Percentiles rank a stretch among this genome's conserved stretches.
These are phyloP conservation scores for Aureoboletus auriporus DNA, from an alignment of 768 basidiomycete species.

Conservation along the genomic window DNA sequence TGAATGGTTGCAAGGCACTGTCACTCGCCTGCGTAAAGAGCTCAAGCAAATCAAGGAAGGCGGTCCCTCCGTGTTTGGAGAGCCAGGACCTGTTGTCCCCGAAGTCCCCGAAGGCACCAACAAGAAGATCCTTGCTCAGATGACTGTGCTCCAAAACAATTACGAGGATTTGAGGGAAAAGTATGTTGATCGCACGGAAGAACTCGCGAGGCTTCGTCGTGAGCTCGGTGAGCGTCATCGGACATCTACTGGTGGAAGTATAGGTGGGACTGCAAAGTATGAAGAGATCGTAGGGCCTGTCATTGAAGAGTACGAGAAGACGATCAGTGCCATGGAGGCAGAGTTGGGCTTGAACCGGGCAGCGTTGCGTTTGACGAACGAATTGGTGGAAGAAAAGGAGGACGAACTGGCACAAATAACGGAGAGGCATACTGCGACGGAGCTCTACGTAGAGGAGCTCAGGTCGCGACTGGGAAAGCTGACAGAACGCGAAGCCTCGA, in stretches of 20 bases:
- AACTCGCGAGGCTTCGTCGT: slow-evolving; percentile 73
- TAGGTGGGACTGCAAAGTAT: slow-evolving; percentile 72
- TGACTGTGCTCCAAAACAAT: slow-evolving; percentile 81
- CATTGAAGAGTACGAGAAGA: slow-evolving; percentile 98
- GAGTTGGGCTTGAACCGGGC: slow-evolving; percentile 85
- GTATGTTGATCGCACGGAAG: slow-evolving; percentile 86
- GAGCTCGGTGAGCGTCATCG: slow-evolving; percentile 77
- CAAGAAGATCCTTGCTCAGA: slow-evolving; percentile 74
- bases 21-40: slow-evolving; percentile 83
- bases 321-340: slow-evolving; percentile 90
- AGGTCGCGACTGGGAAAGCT: slow-evolving; percentile 75
- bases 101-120: slow-evolving; percentile 56
- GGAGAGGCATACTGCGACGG: slow-evolving; percentile 72
- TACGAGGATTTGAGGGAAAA: slow-evolving; percentile 81
- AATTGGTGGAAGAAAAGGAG: slow-evolving; percentile 90
- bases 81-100: slow-evolving; percentile 21
- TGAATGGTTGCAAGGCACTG: slow-evolving; percentile 89
- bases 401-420: slow-evolving; percentile 64
- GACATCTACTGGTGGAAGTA: slow-evolving; percentile 49
- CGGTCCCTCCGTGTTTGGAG: slow-evolving; percentile 32
- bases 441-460: slow-evolving; percentile 86
- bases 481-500: slow-evolving; percentile 83
- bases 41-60: slow-evolving; percentile 77
- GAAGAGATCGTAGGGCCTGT: slow-evolving; percentile 96
- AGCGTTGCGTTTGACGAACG: slow-evolving; percentile 86